Evolutionary conservation across 108 stramenopile genomes (phyloP), one percentile per base, ranked within the genome.

Genomic region (Discostella pseudostelligera): DNA sequence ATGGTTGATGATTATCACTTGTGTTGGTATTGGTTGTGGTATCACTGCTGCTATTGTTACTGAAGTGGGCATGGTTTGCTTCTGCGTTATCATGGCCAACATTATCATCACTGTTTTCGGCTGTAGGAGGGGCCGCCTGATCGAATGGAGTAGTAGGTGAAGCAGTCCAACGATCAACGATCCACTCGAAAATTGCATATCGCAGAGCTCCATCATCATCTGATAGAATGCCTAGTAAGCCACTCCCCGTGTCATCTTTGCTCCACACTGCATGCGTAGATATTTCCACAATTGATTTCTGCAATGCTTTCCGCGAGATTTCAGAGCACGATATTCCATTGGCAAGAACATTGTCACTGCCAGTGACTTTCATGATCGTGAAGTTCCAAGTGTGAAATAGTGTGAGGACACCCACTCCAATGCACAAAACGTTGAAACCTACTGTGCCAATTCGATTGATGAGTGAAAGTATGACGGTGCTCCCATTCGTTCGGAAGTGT

Each of bases 201-300:
- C 73, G 65, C 12, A 74, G 54, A 4, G 59, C 56, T 10, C 65
- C 59, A 42, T 74, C 73, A n/a, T 66, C 73, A 8, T 74, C 60
- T 8, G 73, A 67, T 10, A 67, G 39, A 10, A 66, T 63, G 7
- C 65, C 65, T 4, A 47, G 26, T 0, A 66, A 7, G 26, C 53
- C 35, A 28, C 59, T 66, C 0, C 37, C 45, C 11, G 43, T 47
- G 44, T 57, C 55, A 17, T 50, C 56, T 24, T 35, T 45, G 21
- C 65, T 56, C 73, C 73, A 67, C 26, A 74, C 51, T 24, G 65
- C 73, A 42, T 66, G 35, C 19, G 51, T 37, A 17, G 73, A 61
- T 29, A 74, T 39, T 28, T 74, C 73, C 42, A 61, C 25, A 14
- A 74, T 17, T n/a, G 73, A 60, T 24, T 56, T 36, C 45, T 67